A percentile compares a stretch with the other conserved stretches of the same genome.
Evolutionary conservation across 2,329 filamentous ascomycete genomes (phyloP).

Genomic region (Ascochyta koolunga): DNA sequence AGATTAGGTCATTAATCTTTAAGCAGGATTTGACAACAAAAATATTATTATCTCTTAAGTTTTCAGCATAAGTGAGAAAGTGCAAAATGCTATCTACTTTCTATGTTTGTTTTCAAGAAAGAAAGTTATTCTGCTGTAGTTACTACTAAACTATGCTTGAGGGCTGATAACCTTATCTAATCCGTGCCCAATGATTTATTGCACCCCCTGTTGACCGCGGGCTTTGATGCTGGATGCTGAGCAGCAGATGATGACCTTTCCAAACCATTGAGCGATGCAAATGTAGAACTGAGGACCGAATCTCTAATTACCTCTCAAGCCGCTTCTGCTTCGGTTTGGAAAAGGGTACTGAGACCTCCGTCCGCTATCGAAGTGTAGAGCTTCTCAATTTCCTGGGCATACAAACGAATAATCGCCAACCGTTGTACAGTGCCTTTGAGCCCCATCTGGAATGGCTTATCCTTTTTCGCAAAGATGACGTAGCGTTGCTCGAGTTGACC

Average conservation of each 20-base stretch:
- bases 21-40: too few species aligned
- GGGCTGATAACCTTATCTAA: too few species aligned
- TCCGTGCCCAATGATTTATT: too few species aligned
- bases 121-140: too few species aligned
- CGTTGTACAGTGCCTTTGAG: conserved; percentile 57
- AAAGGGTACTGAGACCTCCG: conserved; percentile 14
- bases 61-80: too few species aligned
- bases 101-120: too few species aligned
- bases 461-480: conserved; percentile 51
- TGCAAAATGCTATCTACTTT: too few species aligned
- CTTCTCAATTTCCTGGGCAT: conserved; percentile 55
- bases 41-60: too few species aligned
- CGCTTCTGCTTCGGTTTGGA: conserved; percentile 12
- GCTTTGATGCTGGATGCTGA: not conserved
- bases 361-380: conserved; percentile 46
- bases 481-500: conserved; percentile 52
- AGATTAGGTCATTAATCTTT: too few species aligned
- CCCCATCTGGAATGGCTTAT: conserved; percentile 54
- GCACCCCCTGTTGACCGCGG: too few species aligned
- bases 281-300: not conserved
- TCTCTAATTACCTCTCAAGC: not conserved
- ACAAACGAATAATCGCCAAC: conserved; percentile 49
- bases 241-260: not conserved
- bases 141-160: too few species aligned
- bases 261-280: not conserved